Evolutionary conservation across 371 early-diverging fungal genomes (phyloP).

Genomic region (Dichotomocladium elegans): DNA sequence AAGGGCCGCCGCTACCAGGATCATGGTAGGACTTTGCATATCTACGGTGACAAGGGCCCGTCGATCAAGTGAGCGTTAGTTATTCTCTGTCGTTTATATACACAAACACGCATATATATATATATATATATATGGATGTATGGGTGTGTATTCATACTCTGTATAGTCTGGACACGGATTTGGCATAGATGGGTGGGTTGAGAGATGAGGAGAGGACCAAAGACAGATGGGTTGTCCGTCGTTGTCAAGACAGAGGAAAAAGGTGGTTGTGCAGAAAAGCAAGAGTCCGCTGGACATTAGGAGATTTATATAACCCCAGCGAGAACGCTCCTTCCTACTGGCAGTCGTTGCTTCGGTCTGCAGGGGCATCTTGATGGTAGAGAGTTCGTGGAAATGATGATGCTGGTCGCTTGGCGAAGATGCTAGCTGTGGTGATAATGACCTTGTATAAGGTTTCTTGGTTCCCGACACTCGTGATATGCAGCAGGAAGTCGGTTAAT

Average conservation of each 20-base stretch:
- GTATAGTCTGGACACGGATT: background rate
- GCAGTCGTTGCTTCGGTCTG: no score
- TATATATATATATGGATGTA: background rate
- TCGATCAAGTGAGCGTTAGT: no score
- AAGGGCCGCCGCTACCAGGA: constrained; percentile 37
- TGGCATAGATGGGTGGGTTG: background rate
- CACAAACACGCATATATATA: background rate
- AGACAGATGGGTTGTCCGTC: background rate
- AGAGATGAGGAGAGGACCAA: background rate
- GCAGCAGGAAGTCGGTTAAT: no score
- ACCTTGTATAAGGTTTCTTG: no score
- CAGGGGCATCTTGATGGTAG: no score
- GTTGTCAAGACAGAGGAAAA: constrained; percentile 2
- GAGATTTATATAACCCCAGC: constrained; percentile 3
- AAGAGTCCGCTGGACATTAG: background rate
- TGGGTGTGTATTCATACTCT: background rate
- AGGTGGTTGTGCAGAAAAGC: background rate
- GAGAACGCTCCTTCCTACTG: no score
- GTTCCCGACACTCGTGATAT: no score
- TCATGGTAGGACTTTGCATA: constrained; percentile 20
- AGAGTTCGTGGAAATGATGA: no score
- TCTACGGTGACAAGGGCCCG: background rate
- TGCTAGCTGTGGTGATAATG: no score
- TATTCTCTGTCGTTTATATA: background rate
- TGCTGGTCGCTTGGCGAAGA: no score